Base-by-base conservation (phyloP, 148 eudicot species). In the Nepenthes gracilis region DNA sequence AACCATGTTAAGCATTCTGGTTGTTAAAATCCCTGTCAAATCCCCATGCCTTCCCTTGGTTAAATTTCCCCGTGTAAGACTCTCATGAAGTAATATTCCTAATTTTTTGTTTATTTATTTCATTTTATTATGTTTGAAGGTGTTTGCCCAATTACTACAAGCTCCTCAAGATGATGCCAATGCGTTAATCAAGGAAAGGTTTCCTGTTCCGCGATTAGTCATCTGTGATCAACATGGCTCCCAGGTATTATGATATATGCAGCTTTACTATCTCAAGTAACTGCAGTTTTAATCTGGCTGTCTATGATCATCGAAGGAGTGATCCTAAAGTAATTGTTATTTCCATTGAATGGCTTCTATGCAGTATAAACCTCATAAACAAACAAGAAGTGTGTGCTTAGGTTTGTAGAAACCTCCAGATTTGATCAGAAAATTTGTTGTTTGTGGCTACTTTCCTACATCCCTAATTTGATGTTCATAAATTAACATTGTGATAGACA, bases 171-270 rank as follows among this genome's bases (percentile, higher is more conserved):
- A 88, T 61, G 95, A 89, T 60, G 91, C 87, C 15, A 78, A 79
- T 55, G 72, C 81, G 35, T 80, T 88, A 69, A 70, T 86, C 33
- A 84, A 73, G 63, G 89, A 84, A 59, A 84, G 98, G 61, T 88
- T 93, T 75, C 98, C 98, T 33, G 98, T 79, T 57, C 89, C 98
- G 60, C 98, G 96, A 45, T 72, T 88, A 59, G 98, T 93, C 59
- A 72, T 88, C 36, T 93, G 98, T 66, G 98, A 93, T 76, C 98
- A 93, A 73, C 80, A 93, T 71, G 98, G 96, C 57, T 93, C 98
- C 52, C 98, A 93, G 96, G 98, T 88, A 74, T 6, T 54, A 6
- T 43, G 43, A 0, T 36, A 12, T 12, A 12, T 14, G 32, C 12
- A 2, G 45, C 61, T 2, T 37, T 59, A 0, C 6, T 36, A 2